Base-by-base conservation (phyloP, 2,329 filamentous ascomycete species). In the Xylariaceae sp. region DNA sequence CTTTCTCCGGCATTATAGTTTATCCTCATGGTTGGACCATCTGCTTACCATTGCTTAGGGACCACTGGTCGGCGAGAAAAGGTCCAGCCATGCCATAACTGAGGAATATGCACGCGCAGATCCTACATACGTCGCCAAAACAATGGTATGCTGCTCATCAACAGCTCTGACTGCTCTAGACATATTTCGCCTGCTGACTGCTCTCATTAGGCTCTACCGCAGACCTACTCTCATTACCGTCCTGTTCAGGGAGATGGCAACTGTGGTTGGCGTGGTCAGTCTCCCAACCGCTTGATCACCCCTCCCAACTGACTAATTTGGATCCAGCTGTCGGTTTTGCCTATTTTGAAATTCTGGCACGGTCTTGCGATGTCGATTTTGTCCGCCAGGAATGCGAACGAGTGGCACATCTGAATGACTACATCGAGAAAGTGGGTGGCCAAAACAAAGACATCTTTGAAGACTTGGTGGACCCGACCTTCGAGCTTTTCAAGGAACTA, bases 191-290 rank as follows among this genome's bases (percentile, higher is more conserved):
- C 42, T 47, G 51, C 53, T 61, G 45, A 57, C 57, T 41, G 38
- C 51, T 22, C 33, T 49, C 42, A 27, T 12, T 56, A 95, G 90
- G 78, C 83, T 17, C 77, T 98, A 44, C 86, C 90, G 6, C 77
- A 84, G 58, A 88, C 85, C 45, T 95, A 95, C 66, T 87, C 88
- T 17, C 84, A 90, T 64, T 95, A 92, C 63, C 88, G 93, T 44
- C 85, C 85, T 10, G 82, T 95, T 64, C 84, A 86, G 67, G 92
- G 93, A 42, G 92, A 97, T 69, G 93, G 93, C 48, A 94, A 95
- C 64, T 97, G 93, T 69, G 93, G 92, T 60, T 97, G 93, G 92
- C 82, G 92, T 85, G 93, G 92, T 96, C 76, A 73, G 83, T 71
- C 47, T 45, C 48, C 53, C 45, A 44, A 42, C 46, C 44, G 44